Evolutionary conservation across 2,329 filamentous ascomycete genomes (phyloP).

Genomic region (Microthyrium microscopicum): DNA sequence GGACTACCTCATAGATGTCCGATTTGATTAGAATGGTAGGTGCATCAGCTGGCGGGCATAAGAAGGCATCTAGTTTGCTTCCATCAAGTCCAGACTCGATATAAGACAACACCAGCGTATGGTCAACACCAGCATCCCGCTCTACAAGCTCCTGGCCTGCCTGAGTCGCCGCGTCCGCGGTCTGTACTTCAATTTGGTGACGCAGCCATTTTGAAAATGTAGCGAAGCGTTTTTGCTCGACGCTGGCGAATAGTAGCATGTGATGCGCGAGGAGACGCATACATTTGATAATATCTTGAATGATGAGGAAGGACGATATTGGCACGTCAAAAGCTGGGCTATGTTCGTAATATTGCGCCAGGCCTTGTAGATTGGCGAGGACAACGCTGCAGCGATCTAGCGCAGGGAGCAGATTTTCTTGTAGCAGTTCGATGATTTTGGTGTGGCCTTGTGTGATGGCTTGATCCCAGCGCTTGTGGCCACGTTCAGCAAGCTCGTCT

Average conservation of each 20-base stretch:
- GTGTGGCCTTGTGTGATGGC: slow-evolving; percentile 63
- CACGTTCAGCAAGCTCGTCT: slow-evolving; percentile 64
- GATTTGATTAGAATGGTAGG: slow-evolving; percentile 4
- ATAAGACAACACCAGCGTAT: slow-evolving; percentile 57
- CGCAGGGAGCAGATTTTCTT: slow-evolving; percentile 78
- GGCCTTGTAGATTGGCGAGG: slow-evolving; percentile 64
- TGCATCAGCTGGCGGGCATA: slow-evolving; percentile 25
- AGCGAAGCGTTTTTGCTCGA: slow-evolving; percentile 62
- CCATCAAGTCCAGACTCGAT: slow-evolving; percentile 52
- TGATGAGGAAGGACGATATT: slow-evolving; percentile 20
- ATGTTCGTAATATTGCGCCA: slow-evolving; percentile 65
- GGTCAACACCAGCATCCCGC: slow-evolving; percentile 60
- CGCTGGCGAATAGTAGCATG: slow-evolving; percentile 51
- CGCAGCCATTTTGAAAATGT: slow-evolving; percentile 74
- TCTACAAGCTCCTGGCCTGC: slow-evolving; percentile 56
- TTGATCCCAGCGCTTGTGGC: slow-evolving; percentile 91
- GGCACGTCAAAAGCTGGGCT: slow-evolving; percentile 39
- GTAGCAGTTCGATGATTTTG: slow-evolving; percentile 58
- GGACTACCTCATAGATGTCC: slow-evolving; percentile 7
- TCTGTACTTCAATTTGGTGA: slow-evolving; percentile 64
- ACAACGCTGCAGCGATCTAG: slow-evolving; percentile 71
- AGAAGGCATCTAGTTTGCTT: slow-evolving; percentile 48
- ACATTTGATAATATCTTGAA: slow-evolving; percentile 54
- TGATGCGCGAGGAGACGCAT: slow-evolving; percentile 62
- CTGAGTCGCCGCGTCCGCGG: slow-evolving; percentile 41